Conservation (phyloP, 2,329 filamentous ascomycete genomes). For the Chaetomiaceae sp. region DNA sequence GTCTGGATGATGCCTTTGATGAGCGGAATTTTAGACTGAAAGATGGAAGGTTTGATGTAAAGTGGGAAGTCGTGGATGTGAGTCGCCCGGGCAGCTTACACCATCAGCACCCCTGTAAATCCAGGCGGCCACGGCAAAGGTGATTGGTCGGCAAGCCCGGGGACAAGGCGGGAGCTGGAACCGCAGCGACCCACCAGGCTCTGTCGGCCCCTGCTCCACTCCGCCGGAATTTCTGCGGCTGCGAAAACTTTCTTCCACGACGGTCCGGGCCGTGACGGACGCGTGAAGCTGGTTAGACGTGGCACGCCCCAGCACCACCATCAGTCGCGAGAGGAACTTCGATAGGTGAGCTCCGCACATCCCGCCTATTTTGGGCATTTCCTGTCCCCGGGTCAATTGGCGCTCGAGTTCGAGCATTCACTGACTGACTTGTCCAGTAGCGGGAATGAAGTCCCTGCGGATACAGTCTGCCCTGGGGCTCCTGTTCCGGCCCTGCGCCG, state of each 20-base stretch:
- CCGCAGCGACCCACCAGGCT: too few relatives aligned
- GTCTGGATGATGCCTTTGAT: not conserved
- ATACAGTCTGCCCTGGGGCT: slow-evolving; percentile 28
- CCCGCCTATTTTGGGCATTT: not conserved
- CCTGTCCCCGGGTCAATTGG: not conserved
- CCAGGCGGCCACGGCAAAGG: not conserved
- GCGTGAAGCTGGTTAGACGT: slow-evolving; percentile 15
- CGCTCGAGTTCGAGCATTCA: not conserved
- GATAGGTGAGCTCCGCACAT: slow-evolving; percentile 17
- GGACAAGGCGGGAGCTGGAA: too few relatives aligned
- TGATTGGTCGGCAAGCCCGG: not conserved
- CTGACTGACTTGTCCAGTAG: slow-evolving; percentile 16
- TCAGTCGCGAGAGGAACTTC: slow-evolving; percentile 12
- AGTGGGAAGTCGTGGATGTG: not conserved
- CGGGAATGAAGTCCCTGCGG: slow-evolving; percentile 30
- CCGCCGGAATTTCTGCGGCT: slow-evolving; percentile 3
- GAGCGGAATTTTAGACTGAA: not conserved
- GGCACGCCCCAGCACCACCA: slow-evolving; percentile 15
- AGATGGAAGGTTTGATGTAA: not conserved
- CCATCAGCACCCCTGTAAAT: not conserved
- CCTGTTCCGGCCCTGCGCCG: slow-evolving; percentile 30
- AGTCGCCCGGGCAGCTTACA: not conserved
- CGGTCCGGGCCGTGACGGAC: slow-evolving; percentile 2
- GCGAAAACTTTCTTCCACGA: slow-evolving; percentile 24
- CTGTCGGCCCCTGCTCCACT: slow-evolving; percentile 7